Conservation (phyloP, 2,329 filamentous ascomycete species). For the Waltergamsia citrina region DNA sequence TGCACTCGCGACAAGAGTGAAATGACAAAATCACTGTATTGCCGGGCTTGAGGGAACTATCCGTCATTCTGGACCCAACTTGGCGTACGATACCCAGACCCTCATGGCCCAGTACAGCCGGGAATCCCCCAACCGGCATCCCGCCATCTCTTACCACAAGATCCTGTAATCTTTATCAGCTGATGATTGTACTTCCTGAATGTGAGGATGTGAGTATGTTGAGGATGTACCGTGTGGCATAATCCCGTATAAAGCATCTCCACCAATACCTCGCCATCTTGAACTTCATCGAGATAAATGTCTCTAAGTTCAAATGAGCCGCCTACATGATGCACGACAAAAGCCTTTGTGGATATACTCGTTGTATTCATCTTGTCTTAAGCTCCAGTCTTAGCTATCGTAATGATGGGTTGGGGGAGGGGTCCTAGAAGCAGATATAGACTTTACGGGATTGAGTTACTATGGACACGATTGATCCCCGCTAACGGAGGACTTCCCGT, state of each 20-base stretch:
- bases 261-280: slow-evolving; percentile 9
- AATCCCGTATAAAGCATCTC: slow-evolving; percentile 20
- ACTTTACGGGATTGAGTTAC: background rate
- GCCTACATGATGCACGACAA: slow-evolving; percentile 1
- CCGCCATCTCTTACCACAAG: slow-evolving; percentile 10
- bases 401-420: background rate
- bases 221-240: slow-evolving; percentile 15
- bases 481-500: too few species aligned
- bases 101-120: slow-evolving; percentile 18
- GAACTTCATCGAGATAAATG: slow-evolving; percentile 2
- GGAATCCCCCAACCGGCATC: slow-evolving; percentile 10
- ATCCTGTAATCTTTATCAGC: slow-evolving; percentile 1
- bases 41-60: slow-evolving; percentile 15
- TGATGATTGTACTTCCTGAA: background rate
- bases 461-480: too few species aligned
- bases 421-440: background rate
- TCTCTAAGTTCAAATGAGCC: slow-evolving; percentile 2
- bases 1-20: slow-evolving; percentile 12
- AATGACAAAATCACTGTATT: slow-evolving; percentile 19
- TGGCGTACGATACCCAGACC: slow-evolving; percentile 16
- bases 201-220: background rate
- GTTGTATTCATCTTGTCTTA: background rate
- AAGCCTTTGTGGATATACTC: slow-evolving; percentile 2
- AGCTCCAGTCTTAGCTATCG: background rate
- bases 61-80: slow-evolving; percentile 14